A percentile compares a stretch with the other conserved stretches of the same genome.
These are phyloP conservation scores for Pythium guiyangense DNA, from an alignment of 352 stramenopile species.

Conservation along the genomic window DNA sequence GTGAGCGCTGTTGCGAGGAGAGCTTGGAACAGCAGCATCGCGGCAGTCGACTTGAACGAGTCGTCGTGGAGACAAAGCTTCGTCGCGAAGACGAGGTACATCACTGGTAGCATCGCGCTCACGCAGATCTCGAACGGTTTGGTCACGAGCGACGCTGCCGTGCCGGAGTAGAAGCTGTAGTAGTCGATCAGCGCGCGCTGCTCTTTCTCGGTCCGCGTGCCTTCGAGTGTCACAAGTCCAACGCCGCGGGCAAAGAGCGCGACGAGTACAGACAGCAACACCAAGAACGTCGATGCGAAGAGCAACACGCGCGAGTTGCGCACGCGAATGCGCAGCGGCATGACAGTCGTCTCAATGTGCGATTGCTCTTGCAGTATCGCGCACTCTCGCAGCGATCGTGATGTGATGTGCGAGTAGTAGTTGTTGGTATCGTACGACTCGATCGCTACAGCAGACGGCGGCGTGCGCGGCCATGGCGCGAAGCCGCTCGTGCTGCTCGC, in stretches of 20 bases:
- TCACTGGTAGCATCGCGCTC: conserved; percentile 33
- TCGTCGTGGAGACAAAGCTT: conserved; percentile 37
- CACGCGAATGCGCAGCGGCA: conserved; percentile 24
- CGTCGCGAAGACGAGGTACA: conserved; percentile 34
- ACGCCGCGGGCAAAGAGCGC: conserved; percentile 24
- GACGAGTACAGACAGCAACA: conserved; percentile 20
- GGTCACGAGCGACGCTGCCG: conserved; percentile 21
- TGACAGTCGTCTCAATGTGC: conserved; percentile 3
- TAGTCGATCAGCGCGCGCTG: conserved; percentile 19
- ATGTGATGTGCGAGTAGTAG: too few relatives aligned
- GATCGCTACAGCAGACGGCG: background rate
- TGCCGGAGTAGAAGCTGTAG: conserved; percentile 57
- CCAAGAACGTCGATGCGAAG: conserved; percentile 18
- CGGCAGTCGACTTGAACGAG: conserved; percentile 25
- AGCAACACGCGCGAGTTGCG: conserved; percentile 19
- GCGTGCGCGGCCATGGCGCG: conserved; percentile 7
- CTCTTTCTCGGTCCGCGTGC: conserved; percentile 9
- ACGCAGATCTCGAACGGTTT: conserved; percentile 39
- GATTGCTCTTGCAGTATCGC: conserved; percentile 17
- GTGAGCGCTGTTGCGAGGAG: conserved; percentile 29
- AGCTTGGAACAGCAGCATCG: conserved; percentile 23
- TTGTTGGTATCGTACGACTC: background rate
- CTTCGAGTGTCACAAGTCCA: conserved; percentile 17
- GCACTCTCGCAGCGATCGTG: conserved; percentile 20
- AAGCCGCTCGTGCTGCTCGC: background rate